Evolutionary conservation across 2,329 filamentous ascomycete species (phyloP).

Genomic region (Botrytis fabae): DNA sequence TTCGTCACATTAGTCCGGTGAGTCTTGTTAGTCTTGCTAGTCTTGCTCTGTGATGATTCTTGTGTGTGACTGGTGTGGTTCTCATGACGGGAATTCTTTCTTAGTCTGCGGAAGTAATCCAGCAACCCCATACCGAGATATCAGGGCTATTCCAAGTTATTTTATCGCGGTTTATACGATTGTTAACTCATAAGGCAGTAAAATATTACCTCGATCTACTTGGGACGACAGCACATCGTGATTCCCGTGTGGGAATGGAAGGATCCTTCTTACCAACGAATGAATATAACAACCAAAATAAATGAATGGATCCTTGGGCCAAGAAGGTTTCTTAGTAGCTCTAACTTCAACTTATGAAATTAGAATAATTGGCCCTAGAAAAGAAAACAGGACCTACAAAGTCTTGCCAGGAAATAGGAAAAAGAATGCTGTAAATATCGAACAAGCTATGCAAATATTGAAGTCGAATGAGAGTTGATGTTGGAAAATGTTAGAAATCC

Average conservation of each 20-base stretch:
- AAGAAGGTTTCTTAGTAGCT: too few species aligned
- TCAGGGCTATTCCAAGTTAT: background rate
- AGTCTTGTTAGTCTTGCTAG: background rate
- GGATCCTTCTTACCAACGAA: background rate
- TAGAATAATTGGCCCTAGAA: background rate
- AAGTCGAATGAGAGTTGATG: background rate
- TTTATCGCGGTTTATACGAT: background rate
- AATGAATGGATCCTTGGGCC: background rate
- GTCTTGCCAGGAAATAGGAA: background rate
- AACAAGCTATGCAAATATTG: background rate
- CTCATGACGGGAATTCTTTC: background rate
- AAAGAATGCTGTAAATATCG: background rate
- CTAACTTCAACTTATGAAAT: background rate
- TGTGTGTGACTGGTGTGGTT: background rate
- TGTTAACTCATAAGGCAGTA: background rate
- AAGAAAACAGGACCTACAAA: background rate
- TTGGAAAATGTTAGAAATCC: background rate
- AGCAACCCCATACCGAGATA: background rate
- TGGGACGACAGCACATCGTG: background rate
- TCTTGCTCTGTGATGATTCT: background rate
- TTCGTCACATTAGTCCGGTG: background rate
- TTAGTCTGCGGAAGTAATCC: too few species aligned
- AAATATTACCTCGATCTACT: slow-evolving; percentile 5
- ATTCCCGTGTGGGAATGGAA: background rate
- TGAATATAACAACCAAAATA: background rate